phyloP scores from a whole-genome alignment of 768 basidiomycete genomes.

The Tulasnella sp. region DNA sequence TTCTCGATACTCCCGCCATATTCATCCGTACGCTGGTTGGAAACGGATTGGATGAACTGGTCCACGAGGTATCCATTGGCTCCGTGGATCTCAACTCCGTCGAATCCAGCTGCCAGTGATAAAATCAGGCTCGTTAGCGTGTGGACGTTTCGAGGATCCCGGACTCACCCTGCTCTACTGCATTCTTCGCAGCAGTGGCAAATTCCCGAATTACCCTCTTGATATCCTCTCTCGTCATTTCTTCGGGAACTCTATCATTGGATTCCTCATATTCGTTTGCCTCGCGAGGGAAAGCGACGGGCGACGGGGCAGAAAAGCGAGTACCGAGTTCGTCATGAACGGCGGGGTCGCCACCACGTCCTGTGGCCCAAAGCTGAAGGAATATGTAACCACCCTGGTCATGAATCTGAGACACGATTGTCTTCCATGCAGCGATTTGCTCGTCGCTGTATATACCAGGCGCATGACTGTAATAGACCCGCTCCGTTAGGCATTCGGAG shows the following conservation, averaged over 20 bases:
- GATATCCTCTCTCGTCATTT: slow-evolving; percentile 40
- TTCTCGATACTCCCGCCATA: slow-evolving; percentile 50
- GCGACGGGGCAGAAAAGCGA: slow-evolving; percentile 33
- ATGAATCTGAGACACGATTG: slow-evolving; percentile 43
- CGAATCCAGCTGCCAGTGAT: slow-evolving; percentile 47
- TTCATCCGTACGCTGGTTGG: slow-evolving; percentile 45
- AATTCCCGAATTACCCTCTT: too few species aligned
- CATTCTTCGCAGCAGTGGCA: too few species aligned
- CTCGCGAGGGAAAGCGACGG: neutral
- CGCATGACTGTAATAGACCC: slow-evolving; percentile 23
- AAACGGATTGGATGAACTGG: slow-evolving; percentile 42
- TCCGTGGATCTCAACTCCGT: slow-evolving; percentile 43
- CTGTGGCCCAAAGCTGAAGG: slow-evolving; percentile 46
- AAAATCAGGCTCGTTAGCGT: too few species aligned
- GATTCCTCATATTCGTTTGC: too few species aligned
- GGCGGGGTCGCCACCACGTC: slow-evolving; percentile 36
- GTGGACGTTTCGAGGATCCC: too few species aligned
- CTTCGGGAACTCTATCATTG: slow-evolving; percentile 14
- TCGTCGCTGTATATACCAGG: slow-evolving; percentile 44
- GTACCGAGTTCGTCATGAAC: slow-evolving; percentile 16
- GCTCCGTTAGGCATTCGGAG: neutral
- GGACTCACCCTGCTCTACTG: too few species aligned
- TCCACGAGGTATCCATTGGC: slow-evolving; percentile 35
- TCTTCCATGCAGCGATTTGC: slow-evolving; percentile 46
- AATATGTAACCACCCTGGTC: slow-evolving; percentile 43